These are phyloP conservation scores for Fusarium palustre DNA, from an alignment of 2,329 filamentous ascomycete genomes.

Conservation along the genomic window DNA sequence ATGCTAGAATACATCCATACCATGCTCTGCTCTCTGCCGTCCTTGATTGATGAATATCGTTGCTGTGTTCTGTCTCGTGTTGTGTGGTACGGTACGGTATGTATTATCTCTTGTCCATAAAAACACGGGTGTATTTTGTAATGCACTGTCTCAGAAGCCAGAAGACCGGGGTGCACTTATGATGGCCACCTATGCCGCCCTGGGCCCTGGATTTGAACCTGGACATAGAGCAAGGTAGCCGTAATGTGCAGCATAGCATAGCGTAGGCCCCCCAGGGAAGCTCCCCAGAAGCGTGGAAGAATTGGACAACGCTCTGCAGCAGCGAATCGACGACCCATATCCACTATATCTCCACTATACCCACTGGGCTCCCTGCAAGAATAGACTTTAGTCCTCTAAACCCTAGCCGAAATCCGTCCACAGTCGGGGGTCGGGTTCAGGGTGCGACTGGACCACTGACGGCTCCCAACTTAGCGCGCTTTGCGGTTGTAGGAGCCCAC, in stretches of 20 bases:
- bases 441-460: conserved; percentile 12
- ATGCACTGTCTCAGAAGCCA: conserved; percentile 21
- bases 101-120: conserved; percentile 10
- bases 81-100: conserved; percentile 4
- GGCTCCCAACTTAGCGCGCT: conserved; percentile 28
- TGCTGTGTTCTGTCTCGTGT: conserved; percentile 4
- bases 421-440: conserved; percentile 22
- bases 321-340: conserved; percentile 27
- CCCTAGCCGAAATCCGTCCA: conserved; percentile 45
- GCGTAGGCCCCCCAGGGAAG: conserved; percentile 11
- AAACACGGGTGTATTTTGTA: conserved; percentile 12
- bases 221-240: neutral
- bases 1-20: neutral
- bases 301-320: conserved; percentile 23
- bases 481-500: conserved; percentile 9
- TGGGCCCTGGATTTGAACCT: conserved; percentile 9
- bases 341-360: conserved; percentile 9
- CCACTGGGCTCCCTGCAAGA: conserved; percentile 29
- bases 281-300: conserved; percentile 27
- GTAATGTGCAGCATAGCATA: conserved; percentile 14
- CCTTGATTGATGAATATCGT: conserved; percentile 23
- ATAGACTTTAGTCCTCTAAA: conserved; percentile 43
- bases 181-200: conserved; percentile 5
- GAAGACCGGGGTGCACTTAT: conserved; percentile 18
- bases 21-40: conserved; percentile 15